These are phyloP conservation scores for Ganoderma lingzhi DNA, from an alignment of 1,284 basidiomycete species.

Conservation along the genomic window DNA sequence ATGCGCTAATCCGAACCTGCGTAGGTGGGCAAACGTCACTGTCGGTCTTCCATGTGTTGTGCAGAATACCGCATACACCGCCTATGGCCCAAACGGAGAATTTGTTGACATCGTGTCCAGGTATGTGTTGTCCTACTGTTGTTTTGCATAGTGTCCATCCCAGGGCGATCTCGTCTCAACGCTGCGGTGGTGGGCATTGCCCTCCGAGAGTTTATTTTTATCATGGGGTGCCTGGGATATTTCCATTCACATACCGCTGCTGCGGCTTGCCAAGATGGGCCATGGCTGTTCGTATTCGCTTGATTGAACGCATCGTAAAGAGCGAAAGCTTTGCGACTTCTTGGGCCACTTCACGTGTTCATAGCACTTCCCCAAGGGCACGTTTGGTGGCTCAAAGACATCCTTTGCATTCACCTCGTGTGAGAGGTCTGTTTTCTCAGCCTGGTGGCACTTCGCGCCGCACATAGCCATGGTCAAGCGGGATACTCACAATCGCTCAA, in stretches of 20 bases:
- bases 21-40: slow-evolving; percentile 80
- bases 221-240: background rate
- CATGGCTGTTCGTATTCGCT: too few relatives aligned
- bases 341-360: too few relatives aligned
- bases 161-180: background rate
- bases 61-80: slow-evolving; percentile 83
- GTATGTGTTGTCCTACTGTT: slow-evolving; percentile 48
- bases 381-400: too few relatives aligned
- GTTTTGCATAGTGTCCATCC: too few relatives aligned
- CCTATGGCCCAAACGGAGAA: slow-evolving; percentile 63
- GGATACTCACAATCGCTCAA: slow-evolving; percentile 10
- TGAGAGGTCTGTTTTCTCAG: too few relatives aligned
- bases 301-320: too few relatives aligned
- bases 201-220: background rate
- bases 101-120: slow-evolving; percentile 83
- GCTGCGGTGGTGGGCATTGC: background rate
- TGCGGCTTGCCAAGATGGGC: too few relatives aligned
- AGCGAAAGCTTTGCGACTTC: too few relatives aligned
- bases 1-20: slow-evolving; percentile 5
- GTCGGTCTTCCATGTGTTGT: slow-evolving; percentile 69
- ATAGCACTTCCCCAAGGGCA: too few relatives aligned
- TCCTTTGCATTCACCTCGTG: too few relatives aligned
- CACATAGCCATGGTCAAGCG: background rate
- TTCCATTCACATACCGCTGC: background rate
- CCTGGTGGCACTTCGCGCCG: too few relatives aligned